phyloP scores from a whole-genome alignment of 1,284 basidiomycete genomes.

The Moesziomyces antarcticus region DNA sequence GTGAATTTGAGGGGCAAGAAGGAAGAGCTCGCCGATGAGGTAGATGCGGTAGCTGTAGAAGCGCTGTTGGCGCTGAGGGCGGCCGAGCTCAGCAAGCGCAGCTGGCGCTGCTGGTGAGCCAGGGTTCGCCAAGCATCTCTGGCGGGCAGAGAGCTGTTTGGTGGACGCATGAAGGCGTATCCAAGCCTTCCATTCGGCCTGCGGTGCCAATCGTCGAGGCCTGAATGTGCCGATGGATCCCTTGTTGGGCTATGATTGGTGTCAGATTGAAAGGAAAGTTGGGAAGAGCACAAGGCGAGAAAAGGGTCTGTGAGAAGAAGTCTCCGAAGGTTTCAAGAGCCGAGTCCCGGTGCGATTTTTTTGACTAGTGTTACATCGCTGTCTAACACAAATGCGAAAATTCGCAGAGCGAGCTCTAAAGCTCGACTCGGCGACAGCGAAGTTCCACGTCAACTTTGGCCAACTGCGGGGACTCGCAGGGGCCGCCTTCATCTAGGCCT shows the following conservation, averaged over 20 bases:
- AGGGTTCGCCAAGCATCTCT: constrained; percentile 24
- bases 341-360: constrained; percentile 21
- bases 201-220: not conserved
- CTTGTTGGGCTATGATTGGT: not conserved
- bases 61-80: constrained; percentile 13
- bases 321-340: constrained; percentile 2
- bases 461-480: too few species aligned
- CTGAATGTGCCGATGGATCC: too few species aligned
- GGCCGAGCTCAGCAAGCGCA: constrained; percentile 24
- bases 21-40: constrained; percentile 7
- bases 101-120: constrained; percentile 13
- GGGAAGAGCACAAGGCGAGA: not conserved
- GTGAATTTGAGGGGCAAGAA: constrained; percentile 4
- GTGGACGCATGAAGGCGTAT: constrained; percentile 20
- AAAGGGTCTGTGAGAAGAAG: constrained; percentile 21
- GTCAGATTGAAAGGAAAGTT: too few species aligned
- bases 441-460: too few species aligned
- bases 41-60: constrained; percentile 8
- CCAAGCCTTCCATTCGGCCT: not conserved
- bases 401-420: too few species aligned
- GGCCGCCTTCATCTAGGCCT: too few species aligned
- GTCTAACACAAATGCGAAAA: too few species aligned
- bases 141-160: constrained; percentile 18
- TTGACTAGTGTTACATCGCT: not conserved
- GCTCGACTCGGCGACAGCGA: too few species aligned